These are phyloP conservation scores for Solanum medicagineum DNA, from an alignment of 257 asterid species.

Conservation along the genomic window DNA sequence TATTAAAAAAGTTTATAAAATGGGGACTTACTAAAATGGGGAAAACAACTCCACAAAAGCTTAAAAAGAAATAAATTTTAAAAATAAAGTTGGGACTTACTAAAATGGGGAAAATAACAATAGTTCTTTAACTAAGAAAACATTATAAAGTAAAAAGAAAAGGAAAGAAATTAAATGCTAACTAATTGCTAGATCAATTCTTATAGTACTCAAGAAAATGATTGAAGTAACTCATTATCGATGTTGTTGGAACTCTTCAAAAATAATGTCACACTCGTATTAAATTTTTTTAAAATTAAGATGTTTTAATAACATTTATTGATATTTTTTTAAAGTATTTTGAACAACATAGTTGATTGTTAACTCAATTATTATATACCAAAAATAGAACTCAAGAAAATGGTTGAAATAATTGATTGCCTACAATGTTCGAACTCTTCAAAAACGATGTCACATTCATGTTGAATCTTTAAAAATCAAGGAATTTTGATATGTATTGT, in stretches of 20 bases:
- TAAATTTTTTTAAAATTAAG: neutral
- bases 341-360: neutral
- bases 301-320: accelerated
- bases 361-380: neutral
- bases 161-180: neutral
- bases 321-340: too few species aligned
- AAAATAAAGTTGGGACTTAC: neutral
- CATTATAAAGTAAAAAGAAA: neutral
- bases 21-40: too few species aligned
- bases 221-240: neutral
- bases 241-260: neutral
- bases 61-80: neutral
- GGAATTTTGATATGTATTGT: too few species aligned
- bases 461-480: too few species aligned
- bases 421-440: too few species aligned
- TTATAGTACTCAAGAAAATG: neutral
- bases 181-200: neutral
- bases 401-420: too few species aligned
- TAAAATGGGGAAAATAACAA: neutral
- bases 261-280: neutral
- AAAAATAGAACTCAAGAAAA: neutral
- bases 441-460: too few species aligned
- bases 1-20: too few species aligned
- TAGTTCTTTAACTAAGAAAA: neutral
- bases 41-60: neutral